These are phyloP conservation scores for Phlyctochytrium bullatum DNA, from an alignment of 192 early-diverging fungal species.

Conservation along the genomic window DNA sequence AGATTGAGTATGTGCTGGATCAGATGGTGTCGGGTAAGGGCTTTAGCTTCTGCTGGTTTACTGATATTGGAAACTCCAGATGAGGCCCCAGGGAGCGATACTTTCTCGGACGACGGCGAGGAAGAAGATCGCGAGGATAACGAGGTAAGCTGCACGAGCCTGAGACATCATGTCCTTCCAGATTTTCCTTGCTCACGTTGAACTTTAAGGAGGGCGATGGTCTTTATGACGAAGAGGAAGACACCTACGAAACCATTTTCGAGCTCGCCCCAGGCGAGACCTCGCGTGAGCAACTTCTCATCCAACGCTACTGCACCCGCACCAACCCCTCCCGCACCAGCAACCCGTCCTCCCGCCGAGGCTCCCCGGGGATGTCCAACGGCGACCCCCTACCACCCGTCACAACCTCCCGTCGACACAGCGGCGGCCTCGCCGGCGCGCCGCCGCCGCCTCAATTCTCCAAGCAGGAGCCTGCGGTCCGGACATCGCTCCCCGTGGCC, in stretches of 20 bases:
- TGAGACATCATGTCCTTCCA: slow-evolving; percentile 10
- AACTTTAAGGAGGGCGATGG: not conserved
- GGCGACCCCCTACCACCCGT: not conserved
- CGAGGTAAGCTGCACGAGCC: slow-evolving; percentile 20
- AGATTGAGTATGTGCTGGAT: slow-evolving; percentile 50
- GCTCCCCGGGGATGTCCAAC: not conserved
- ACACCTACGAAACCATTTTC: not conserved
- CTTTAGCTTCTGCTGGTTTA: slow-evolving; percentile 1
- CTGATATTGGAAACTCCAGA: not conserved
- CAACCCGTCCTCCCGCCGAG: not conserved
- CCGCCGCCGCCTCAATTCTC: too few relatives aligned
- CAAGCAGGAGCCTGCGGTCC: too few relatives aligned
- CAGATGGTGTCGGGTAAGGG: slow-evolving; percentile 24
- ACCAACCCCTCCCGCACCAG: not conserved
- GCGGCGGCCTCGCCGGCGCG: too few relatives aligned
- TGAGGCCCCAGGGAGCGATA: slow-evolving; percentile 28
- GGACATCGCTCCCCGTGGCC: too few relatives aligned
- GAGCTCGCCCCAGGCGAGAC: not conserved
- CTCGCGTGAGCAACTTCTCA: not conserved
- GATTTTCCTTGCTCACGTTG: slow-evolving; percentile 5
- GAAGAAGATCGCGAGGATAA: slow-evolving; percentile 45
- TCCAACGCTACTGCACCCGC: not conserved
- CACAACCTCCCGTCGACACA: not conserved
- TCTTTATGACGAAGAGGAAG: not conserved
- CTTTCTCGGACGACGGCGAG: slow-evolving; percentile 41